Evolutionary conservation across 1,284 basidiomycete genomes (phyloP).

Genomic region (Melampsora americana): DNA sequence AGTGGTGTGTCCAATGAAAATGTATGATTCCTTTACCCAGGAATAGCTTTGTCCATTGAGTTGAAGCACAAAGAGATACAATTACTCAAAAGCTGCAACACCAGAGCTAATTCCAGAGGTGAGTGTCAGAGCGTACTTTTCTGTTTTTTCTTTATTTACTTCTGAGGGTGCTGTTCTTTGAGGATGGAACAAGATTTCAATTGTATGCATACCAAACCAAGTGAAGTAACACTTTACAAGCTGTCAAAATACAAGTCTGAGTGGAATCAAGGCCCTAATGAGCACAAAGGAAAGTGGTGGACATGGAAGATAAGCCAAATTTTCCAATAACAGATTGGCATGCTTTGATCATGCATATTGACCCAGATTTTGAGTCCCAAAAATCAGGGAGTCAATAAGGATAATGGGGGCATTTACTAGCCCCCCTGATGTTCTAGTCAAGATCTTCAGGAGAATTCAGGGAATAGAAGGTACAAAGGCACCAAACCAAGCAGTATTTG

Average conservation of each 20-base stretch:
- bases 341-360: constrained; percentile 22
- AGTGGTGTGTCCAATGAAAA: neutral
- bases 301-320: neutral
- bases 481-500: too few species aligned
- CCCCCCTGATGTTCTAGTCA: constrained; percentile 27
- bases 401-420: constrained; percentile 36
- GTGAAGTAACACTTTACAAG: constrained; percentile 23
- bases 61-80: constrained; percentile 37
- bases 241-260: constrained; percentile 26
- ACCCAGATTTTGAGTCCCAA: constrained; percentile 25
- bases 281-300: neutral
- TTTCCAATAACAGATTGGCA: neutral
- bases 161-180: too few species aligned
- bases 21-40: constrained; percentile 13
- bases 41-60: constrained; percentile 25
- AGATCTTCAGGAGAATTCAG: constrained; percentile 27
- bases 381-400: constrained; percentile 24
- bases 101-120: constrained; percentile 36
- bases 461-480: constrained; percentile 31
- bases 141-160: too few species aligned
- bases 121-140: too few species aligned
- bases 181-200: too few species aligned
- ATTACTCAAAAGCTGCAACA: constrained; percentile 26
- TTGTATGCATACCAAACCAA: constrained; percentile 28
- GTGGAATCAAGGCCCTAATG: constrained; percentile 19